A percentile compares a stretch with the other conserved stretches of the same genome.
Evolutionary conservation across 371 early-diverging fungal genomes (phyloP).

Genomic region (Mortierella sp.): DNA sequence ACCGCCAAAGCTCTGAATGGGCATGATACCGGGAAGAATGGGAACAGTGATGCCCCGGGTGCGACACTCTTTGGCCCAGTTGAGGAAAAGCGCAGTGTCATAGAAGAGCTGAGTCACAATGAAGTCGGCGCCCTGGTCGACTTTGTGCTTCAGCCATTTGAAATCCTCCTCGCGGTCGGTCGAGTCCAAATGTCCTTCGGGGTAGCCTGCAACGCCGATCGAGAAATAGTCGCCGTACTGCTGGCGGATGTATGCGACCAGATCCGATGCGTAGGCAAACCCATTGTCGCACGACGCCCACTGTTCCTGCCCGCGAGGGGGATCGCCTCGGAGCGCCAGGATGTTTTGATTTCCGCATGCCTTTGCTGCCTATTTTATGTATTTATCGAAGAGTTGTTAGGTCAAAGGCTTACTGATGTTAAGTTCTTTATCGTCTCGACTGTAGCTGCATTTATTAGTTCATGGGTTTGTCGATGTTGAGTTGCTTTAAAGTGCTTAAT

Average conservation of each 20-base stretch:
- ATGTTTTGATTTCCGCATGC: slow-evolving; percentile 91
- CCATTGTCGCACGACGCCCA: slow-evolving; percentile 83
- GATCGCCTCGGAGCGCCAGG: slow-evolving; percentile 92
- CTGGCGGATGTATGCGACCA: slow-evolving; percentile 86
- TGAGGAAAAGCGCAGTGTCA: slow-evolving; percentile 82
- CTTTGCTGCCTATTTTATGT: slow-evolving; percentile 73
- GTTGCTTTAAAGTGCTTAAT: too few species aligned
- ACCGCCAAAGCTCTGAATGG: slow-evolving; percentile 87
- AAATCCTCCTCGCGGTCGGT: slow-evolving; percentile 77
- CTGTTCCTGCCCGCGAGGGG: slow-evolving; percentile 81
- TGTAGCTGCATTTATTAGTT: too few species aligned
- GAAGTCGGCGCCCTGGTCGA: slow-evolving; percentile 90
- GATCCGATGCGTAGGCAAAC: slow-evolving; percentile 85
- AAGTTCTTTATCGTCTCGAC: too few species aligned
- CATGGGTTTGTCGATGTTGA: too few species aligned
- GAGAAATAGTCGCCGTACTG: slow-evolving; percentile 93
- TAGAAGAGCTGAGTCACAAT: slow-evolving; percentile 93
- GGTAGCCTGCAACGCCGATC: slow-evolving; percentile 89
- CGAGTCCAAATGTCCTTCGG: slow-evolving; percentile 85
- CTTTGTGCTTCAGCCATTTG: slow-evolving; percentile 81
- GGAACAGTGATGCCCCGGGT: slow-evolving; percentile 81
- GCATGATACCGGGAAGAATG: slow-evolving; percentile 92
- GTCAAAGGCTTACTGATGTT: too few species aligned
- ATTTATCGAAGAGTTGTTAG: too few species aligned
- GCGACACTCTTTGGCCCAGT: slow-evolving; percentile 81